Conservation (phyloP, 495 filamentous ascomycete species). For the Articulospora tetracladia region DNA sequence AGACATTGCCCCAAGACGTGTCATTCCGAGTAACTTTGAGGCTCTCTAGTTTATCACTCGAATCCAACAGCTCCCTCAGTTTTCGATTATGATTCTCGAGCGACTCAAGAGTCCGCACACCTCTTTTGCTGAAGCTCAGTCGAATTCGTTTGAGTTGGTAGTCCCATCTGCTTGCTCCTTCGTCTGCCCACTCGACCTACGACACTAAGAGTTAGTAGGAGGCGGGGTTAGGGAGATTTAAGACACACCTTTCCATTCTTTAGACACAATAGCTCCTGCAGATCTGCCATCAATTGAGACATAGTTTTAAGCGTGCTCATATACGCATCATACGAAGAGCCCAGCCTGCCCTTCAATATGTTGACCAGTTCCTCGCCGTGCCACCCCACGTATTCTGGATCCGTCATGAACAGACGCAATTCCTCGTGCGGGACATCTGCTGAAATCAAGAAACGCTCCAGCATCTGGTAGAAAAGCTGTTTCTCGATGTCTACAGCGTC, state of each 20-base stretch:
- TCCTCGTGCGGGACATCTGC: conserved; percentile 16
- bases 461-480: conserved; percentile 18
- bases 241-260: conserved; percentile 15
- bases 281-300: conserved; percentile 9
- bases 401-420: conserved; percentile 10
- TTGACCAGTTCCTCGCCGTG: not conserved
- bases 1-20: conserved; percentile 17
- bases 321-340: conserved; percentile 3
- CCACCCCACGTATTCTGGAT: conserved; percentile 15
- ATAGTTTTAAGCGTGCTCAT: conserved; percentile 11
- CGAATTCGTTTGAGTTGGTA: conserved; percentile 20
- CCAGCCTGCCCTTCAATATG: conserved; percentile 8
- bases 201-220: not conserved
- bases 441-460: conserved; percentile 20
- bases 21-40: conserved; percentile 15
- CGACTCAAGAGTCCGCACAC: not conserved
- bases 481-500: conserved; percentile 19
- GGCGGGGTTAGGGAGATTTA: not conserved
- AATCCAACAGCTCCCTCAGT: conserved; percentile 13
- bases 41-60: conserved; percentile 13
- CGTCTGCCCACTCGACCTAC: conserved; percentile 13
- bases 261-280: conserved; percentile 11
- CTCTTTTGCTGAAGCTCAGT: conserved; percentile 20
- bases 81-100: conserved; percentile 15
- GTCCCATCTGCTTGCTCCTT: conserved; percentile 15